Base-by-base conservation (phyloP, 1,139 yeast species). In the Saccharomyces hybrid region DNA sequence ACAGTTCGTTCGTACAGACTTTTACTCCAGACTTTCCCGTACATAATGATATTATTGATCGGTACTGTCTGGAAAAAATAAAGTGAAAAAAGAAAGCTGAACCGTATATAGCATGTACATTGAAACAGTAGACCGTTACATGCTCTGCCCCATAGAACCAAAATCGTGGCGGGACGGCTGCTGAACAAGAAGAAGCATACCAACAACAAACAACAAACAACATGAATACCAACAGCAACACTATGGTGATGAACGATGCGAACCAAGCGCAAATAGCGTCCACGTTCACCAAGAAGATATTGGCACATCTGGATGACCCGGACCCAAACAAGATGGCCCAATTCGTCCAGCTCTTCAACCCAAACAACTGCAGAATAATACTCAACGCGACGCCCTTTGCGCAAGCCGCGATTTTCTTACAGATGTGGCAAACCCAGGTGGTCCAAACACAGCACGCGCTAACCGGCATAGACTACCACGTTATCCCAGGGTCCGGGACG, bases 341-440 rank as follows among this genome's bases (percentile, higher is more conserved):
- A 54, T 80, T 79, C 31, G 75, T 77, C 55, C 78, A 73, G 48
- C 66, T 82, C 48, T 68, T 68, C 60, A 58, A 80, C 74, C 63
- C 74, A 72, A 31, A 66, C 70, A 32, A 56, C 26, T 61, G 66
- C 47, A 68, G 68, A 55, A 78, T 86, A 23, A 78, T 86, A 23
- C 69, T 85, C 49, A 84, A 86, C 65, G 88, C 90, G 0, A 75
- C 77, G 34, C 91, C 93, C 4, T 74, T 84, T 54, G 81, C 82
- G 31, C 77, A 83, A 14, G 78, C 81, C 52, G 70, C 75, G 7
- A 80, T 78, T 56, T 86, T 86, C 62, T 85, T 84, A 58, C 81
- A 84, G 52, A 73, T 78, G 57, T 86, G 93, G 91, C 70, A 82
- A 47, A 62, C 64, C 29, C 70, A 75, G 16, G 73, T 83, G 13